Evolutionary conservation across 805 yeast species (phyloP).

Genomic region (Blastobotrys attinorum): DNA sequence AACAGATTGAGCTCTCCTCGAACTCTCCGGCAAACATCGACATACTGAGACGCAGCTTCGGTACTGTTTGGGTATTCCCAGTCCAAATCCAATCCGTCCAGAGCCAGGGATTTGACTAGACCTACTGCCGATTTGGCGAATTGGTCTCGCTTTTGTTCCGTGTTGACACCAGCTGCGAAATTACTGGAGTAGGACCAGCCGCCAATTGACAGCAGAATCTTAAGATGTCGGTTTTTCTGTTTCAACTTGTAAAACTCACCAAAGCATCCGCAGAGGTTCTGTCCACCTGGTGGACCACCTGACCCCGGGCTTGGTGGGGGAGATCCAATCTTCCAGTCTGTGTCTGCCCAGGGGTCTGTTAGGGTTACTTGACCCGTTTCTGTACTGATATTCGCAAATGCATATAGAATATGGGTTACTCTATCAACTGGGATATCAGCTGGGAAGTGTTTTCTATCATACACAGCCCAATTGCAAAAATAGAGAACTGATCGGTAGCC

Average conservation of each 20-base stretch:
- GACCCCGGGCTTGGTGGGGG: not conserved
- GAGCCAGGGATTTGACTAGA: constrained; percentile 45
- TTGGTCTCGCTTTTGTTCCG: constrained; percentile 30
- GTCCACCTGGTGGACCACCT: not conserved
- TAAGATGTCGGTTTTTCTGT: constrained; percentile 34
- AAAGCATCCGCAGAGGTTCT: constrained; percentile 43
- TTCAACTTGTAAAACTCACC: constrained; percentile 45
- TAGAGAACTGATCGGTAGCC: constrained; percentile 16
- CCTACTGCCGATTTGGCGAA: constrained; percentile 47
- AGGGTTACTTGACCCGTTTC: constrained; percentile 45
- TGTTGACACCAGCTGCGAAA: constrained; percentile 40
- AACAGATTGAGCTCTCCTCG: constrained; percentile 34
- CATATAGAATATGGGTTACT: constrained; percentile 66
- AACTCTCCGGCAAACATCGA: constrained; percentile 36
- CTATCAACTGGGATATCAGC: constrained; percentile 48
- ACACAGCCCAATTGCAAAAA: constrained; percentile 50
- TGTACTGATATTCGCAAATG: constrained; percentile 58
- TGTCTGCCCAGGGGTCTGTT: constrained; percentile 63
- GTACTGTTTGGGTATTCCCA: constrained; percentile 77
- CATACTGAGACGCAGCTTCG: constrained; percentile 39
- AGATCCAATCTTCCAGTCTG: constrained; percentile 18
- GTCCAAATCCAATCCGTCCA: constrained; percentile 90
- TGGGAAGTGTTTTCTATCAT: constrained; percentile 51
- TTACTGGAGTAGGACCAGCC: constrained; percentile 56
- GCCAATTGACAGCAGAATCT: constrained; percentile 70